phyloP scores from a whole-genome alignment of 805 yeast species.

The Pichia nakasei region DNA sequence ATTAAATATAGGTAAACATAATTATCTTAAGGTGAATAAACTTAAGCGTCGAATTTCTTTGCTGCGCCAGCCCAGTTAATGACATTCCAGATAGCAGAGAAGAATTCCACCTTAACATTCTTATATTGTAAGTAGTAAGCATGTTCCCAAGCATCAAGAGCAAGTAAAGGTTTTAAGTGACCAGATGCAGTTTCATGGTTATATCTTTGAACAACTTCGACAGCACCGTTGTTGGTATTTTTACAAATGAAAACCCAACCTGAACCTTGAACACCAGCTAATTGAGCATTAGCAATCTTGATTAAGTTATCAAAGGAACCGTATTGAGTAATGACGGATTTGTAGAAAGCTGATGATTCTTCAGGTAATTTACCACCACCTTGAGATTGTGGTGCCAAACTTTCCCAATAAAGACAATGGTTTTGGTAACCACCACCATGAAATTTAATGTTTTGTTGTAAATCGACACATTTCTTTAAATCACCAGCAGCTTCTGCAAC shows the following conservation, averaged over 20 bases:
- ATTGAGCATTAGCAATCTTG: slow-evolving; percentile 50
- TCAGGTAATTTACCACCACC: slow-evolving; percentile 71
- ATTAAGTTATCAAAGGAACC: slow-evolving; percentile 69
- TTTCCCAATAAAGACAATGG: slow-evolving; percentile 84
- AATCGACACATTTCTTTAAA: slow-evolving; percentile 47
- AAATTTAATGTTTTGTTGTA: slow-evolving; percentile 74
- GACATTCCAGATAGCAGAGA: slow-evolving; percentile 91
- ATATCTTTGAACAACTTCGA: slow-evolving; percentile 72
- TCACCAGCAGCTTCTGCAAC: slow-evolving; percentile 57
- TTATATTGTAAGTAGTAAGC: slow-evolving; percentile 91
- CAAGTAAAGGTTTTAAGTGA: slow-evolving; percentile 63
- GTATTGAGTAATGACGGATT: slow-evolving; percentile 53
- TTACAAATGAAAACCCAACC: slow-evolving; percentile 93
- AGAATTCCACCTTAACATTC: slow-evolving; percentile 85
- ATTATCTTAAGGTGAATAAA: background rate
- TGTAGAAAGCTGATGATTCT: slow-evolving; percentile 46
- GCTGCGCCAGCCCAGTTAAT: slow-evolving; percentile 91
- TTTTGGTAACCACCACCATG: slow-evolving; percentile 89
- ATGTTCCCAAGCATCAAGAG: slow-evolving; percentile 96
- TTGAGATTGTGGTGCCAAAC: slow-evolving; percentile 62
- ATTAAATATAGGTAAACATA: background rate
- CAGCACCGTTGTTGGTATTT: slow-evolving; percentile 63
- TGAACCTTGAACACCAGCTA: slow-evolving; percentile 89
- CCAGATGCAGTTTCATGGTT: slow-evolving; percentile 85
- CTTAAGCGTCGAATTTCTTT: slow-evolving; percentile 45